Evolutionary conservation across 164 flowering plant genomes (phyloP).

Genomic region (Saururus chinensis): DNA sequence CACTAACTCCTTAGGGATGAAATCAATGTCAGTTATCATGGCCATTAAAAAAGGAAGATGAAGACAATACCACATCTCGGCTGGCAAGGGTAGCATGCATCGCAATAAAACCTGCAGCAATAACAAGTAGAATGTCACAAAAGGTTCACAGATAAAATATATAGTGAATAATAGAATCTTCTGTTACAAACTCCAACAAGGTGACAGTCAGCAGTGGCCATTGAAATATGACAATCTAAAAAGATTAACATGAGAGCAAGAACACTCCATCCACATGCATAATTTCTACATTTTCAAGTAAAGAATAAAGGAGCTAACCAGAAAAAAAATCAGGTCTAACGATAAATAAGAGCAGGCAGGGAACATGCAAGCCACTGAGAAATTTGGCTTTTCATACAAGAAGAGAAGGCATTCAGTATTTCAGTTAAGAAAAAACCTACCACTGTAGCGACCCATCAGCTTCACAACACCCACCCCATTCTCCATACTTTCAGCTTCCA

Average conservation of each 20-base stretch:
- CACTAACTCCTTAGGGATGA: background rate
- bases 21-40: background rate
- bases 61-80: conserved; percentile 52
- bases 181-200: background rate
- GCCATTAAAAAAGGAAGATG: background rate
- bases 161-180: background rate
- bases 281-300: no score
- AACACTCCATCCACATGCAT: no score
- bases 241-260: no score
- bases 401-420: background rate
- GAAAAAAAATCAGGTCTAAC: no score
- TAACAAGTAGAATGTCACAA: no score
- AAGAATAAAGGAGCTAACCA: no score
- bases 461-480: conserved; percentile 93
- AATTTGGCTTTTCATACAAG: background rate
- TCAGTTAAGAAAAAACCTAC: background rate
- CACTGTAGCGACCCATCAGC: conserved; percentile 27
- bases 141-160: no score
- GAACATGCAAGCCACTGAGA: no score
- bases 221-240: no score
- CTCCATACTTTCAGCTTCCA: conserved; percentile 77
- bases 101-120: conserved; percentile 63
- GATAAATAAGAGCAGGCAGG: no score
- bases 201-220: no score
- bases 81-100: conserved; percentile 98